Base-by-base conservation (phyloP, 2,329 filamentous ascomycete species). In the Lasiodiplodia sp. region DNA sequence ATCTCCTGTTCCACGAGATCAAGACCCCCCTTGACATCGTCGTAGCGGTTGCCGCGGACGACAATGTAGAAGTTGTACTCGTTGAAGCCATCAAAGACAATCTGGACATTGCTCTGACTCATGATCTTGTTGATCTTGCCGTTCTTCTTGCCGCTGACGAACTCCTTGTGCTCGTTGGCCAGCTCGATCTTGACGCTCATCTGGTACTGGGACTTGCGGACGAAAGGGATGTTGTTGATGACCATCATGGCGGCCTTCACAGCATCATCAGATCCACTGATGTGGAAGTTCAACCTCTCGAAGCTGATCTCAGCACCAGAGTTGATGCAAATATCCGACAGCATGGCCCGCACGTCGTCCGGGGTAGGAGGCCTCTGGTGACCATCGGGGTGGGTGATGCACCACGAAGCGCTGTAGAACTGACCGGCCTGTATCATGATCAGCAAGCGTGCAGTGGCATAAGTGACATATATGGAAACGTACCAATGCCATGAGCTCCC, bases 101-200 rank as follows among this genome's bases (percentile, higher is more conserved):
- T 98, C 82, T 99, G 96, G 14, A 99, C 96, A 75, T 96, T 97
- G 86, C 94, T 97, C 81, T 98, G 95, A 28, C 95, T 96, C 96
- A 99, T 99, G 76, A 99, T 99, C 86, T 99, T 99, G 86, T 99
- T 99, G 82, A 99, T 99, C 84, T 99, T 99, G 81, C 96, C 96
- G 75, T 99, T 99, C 86, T 99, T 99, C 86, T 99, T 99, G 74
- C 96, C 96, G 74, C 94, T 97, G 68, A 99, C 96, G 78, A 99
- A 99, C 78, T 99, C 96, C 81, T 99, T 99, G 85, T 99, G 96
- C 83, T 99, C 96, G 77, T 98, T 98, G 76, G 96, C 96, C 68
- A 99, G 90, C 84, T 99, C 96, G 71, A 99, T 97, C 85, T 98
- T 98, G 77, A 99, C 95, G 68, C 94, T 90, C 78, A 99, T 96